Evolutionary conservation across 116 monocot species (phyloP), one percentile per base, ranked within the genome.

Genomic region (Trichopus zeylanicus): DNA sequence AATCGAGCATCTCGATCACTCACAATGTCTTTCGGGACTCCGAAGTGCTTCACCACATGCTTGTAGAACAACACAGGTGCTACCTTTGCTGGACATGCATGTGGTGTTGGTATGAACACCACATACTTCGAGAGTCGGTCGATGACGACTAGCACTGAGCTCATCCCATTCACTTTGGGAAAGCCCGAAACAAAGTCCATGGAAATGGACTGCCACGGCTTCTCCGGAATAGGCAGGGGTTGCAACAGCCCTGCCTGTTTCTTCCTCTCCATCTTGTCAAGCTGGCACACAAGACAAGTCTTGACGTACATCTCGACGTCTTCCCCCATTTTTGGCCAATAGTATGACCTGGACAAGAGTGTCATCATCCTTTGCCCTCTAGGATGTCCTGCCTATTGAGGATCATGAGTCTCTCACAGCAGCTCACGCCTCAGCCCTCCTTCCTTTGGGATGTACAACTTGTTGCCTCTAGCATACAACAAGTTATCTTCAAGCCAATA

Each of bases 181-280:
- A 59, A 24, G 2, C 59, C 34, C 3, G n/a, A 20, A 2, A 35
- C 31, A 34, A 59, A 35, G 31, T 59, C 59, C 59, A 59, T 59
- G 59, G 31, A 34, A 8, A 59, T 10, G 3, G 18, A n/a, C 12
- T 19, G 7, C 8, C 23, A 59, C n/a, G 35, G 21, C 18, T 22
- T 29, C 6, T 33, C 6, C 4, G 32, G 16, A 1, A 59, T 59
- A 19, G 59, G 18, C 16, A 59, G 18, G n/a, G 59, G 59, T 23
- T 59, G 34, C 2, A 59, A 19, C 21, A 59, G 13, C 20, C 22
- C 15, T n/a, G 10, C 24, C 7, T 2, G 11, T 8, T 37, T 35
- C 5, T 18, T 1, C 2, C 7, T 4, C 13, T 59, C 22, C 22
- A 6, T 21, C 22, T 35, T 59, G 34, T 34, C 35, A 15, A 15